phyloP scores from a whole-genome alignment of 2,329 filamentous ascomycete genomes.

The Colletotrichum somersetense region DNA sequence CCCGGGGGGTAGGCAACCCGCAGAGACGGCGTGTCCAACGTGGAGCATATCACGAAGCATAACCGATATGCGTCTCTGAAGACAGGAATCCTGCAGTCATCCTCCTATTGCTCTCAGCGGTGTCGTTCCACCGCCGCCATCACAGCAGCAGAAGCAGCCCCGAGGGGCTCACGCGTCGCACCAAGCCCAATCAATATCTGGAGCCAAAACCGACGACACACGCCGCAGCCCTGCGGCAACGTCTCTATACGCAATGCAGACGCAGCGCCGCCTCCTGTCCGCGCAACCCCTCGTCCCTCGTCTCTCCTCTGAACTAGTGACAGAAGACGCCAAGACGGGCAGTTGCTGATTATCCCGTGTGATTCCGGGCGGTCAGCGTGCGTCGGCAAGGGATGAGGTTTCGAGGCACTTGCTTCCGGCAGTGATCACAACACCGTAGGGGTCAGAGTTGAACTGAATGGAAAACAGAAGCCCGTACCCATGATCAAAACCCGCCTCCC shows the following conservation, averaged over 20 bases:
- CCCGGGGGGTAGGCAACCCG: neutral
- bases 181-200: neutral
- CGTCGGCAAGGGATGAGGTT: neutral
- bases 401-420: neutral
- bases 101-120: conserved; percentile 5
- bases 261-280: neutral
- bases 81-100: neutral
- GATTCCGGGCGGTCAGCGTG: neutral
- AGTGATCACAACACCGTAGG: neutral
- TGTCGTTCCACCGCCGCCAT: conserved; percentile 1
- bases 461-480: neutral
- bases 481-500: neutral
- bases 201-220: conserved; percentile 25
- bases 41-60: neutral
- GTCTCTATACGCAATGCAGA: conserved; percentile 1
- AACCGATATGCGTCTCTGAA: neutral
- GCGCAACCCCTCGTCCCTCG: neutral
- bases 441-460: neutral
- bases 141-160: neutral
- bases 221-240: conserved; percentile 4
- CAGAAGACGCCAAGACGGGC: neutral
- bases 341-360: neutral
- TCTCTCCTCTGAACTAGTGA: neutral
- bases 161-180: conserved; percentile 7
- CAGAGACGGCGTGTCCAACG: conserved; percentile 1